phyloP scores from a whole-genome alignment of 495 filamentous ascomycete genomes.

The Penicillium ochrochloron region DNA sequence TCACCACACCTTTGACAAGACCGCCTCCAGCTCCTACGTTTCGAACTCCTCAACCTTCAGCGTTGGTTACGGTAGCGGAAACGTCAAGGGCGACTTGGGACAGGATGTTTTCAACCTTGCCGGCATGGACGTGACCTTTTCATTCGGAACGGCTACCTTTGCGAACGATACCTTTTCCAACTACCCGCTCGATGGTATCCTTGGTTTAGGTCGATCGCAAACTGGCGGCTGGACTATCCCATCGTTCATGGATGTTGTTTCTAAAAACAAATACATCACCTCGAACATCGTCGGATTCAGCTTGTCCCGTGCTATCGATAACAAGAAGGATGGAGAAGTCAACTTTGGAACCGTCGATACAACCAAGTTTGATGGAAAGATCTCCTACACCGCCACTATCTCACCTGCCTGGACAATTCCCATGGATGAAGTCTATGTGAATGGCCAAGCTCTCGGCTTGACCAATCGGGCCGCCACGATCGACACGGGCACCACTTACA shows the following conservation, averaged over 20 bases:
- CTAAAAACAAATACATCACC: conserved; percentile 58
- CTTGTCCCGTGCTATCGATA: conserved; percentile 65
- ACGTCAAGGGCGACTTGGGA: conserved; percentile 64
- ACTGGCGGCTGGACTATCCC: conserved; percentile 50
- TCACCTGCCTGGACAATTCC: conserved; percentile 67
- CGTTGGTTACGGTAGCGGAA: conserved; percentile 74
- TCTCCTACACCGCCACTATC: conserved; percentile 62
- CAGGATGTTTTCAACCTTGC: conserved; percentile 69
- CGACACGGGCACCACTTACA: conserved; percentile 81
- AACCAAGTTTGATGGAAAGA: conserved; percentile 65
- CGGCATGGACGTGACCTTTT: conserved; percentile 60
- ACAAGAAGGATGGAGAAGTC: conserved; percentile 70
- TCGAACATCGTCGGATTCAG: conserved; percentile 71
- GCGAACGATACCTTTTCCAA: conserved; percentile 69
- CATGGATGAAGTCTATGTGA: conserved; percentile 63
- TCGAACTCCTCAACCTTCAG: conserved; percentile 51
- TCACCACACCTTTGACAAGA: conserved; percentile 69
- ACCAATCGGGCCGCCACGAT: conserved; percentile 64
- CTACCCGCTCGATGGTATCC: conserved; percentile 87
- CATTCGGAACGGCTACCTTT: conserved; percentile 70
- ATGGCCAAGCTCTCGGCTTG: conserved; percentile 57
- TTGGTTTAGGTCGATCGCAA: conserved; percentile 67
- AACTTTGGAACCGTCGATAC: conserved; percentile 74
- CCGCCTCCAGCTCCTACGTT: conserved; percentile 60
- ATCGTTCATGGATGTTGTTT: conserved; percentile 66